These are phyloP conservation scores for Saussurea involucrata DNA, from an alignment of 129 eudicot genomes.

Conservation along the genomic window DNA sequence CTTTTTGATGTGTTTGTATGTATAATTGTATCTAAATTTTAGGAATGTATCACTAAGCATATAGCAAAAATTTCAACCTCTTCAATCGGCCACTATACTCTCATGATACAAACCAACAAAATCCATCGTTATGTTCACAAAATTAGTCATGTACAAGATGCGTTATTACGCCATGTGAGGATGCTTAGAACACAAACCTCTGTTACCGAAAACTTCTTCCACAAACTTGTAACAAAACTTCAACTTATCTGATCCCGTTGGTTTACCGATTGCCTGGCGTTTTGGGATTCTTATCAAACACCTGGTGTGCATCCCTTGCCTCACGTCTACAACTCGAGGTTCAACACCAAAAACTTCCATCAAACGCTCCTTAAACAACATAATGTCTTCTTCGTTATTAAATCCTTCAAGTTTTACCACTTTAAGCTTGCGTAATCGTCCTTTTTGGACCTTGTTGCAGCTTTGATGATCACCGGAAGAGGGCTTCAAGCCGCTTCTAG, in stretches of 20 bases:
- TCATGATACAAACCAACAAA: background rate
- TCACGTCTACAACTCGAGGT: slow-evolving; percentile 18
- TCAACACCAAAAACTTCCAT: slow-evolving; percentile 18
- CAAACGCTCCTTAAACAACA: slow-evolving; percentile 22
- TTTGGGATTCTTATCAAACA: slow-evolving; percentile 18
- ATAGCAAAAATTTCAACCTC: background rate
- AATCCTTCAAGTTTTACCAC: slow-evolving; percentile 33
- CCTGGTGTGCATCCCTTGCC: slow-evolving; percentile 2
- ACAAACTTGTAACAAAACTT: slow-evolving; percentile 13
- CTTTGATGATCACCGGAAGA: background rate
- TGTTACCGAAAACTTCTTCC: slow-evolving; percentile 17
- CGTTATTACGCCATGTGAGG: slow-evolving; percentile 20
- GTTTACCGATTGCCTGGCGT: background rate
- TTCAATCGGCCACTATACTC: background rate
- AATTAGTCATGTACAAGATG: background rate
- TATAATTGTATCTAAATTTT: too few relatives aligned
- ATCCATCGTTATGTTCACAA: background rate
- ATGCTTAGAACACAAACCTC: slow-evolving; percentile 11
- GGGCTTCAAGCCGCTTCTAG: background rate
- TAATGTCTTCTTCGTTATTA: slow-evolving; percentile 7
- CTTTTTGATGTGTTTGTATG: too few relatives aligned
- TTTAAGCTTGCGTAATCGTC: slow-evolving; percentile 12
- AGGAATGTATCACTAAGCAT: background rate
- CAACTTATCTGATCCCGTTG: background rate
- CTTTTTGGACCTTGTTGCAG: slow-evolving; percentile 6